Conservation (phyloP, 2,329 filamentous ascomycete species). For the Trichophyton rubrum region DNA sequence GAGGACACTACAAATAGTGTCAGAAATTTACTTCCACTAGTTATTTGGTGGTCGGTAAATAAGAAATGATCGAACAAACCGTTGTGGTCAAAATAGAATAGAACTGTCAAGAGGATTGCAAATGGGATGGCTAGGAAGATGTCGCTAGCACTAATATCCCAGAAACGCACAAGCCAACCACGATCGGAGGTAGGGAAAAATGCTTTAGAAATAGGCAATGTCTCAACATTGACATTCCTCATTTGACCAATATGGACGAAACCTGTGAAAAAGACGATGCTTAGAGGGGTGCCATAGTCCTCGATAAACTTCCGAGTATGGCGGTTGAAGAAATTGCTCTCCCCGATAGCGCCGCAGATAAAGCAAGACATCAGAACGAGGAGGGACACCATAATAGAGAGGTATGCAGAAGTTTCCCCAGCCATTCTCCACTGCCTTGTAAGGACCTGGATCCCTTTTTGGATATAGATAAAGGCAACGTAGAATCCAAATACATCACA, state of each 20-base stretch:
- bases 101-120: slow-evolving; percentile 64
- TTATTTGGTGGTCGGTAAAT: not conserved
- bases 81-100: slow-evolving; percentile 88
- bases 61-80: slow-evolving; percentile 35
- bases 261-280: slow-evolving; percentile 76
- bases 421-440: slow-evolving; percentile 54
- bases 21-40: not conserved
- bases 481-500: slow-evolving; percentile 94
- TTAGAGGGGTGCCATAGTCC: slow-evolving; percentile 76
- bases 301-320: slow-evolving; percentile 70
- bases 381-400: slow-evolving; percentile 63
- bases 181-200: slow-evolving; percentile 67
- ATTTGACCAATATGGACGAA: slow-evolving; percentile 81
- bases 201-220: slow-evolving; percentile 60
- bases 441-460: slow-evolving; percentile 80
- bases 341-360: slow-evolving; percentile 57
- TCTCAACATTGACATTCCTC: slow-evolving; percentile 54
- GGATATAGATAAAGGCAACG: slow-evolving; percentile 80
- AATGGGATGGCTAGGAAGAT: slow-evolving; percentile 81
- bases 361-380: slow-evolving; percentile 70
- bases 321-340: slow-evolving; percentile 59
- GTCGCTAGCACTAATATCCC: slow-evolving; percentile 59
- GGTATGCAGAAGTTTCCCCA: slow-evolving; percentile 54
- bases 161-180: slow-evolving; percentile 68
- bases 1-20: slow-evolving; percentile 50